Evolutionary conservation across 495 filamentous ascomycete species (phyloP), one percentile per base, ranked within the genome.

Genomic region (Trichoderma orchidacearum): DNA sequence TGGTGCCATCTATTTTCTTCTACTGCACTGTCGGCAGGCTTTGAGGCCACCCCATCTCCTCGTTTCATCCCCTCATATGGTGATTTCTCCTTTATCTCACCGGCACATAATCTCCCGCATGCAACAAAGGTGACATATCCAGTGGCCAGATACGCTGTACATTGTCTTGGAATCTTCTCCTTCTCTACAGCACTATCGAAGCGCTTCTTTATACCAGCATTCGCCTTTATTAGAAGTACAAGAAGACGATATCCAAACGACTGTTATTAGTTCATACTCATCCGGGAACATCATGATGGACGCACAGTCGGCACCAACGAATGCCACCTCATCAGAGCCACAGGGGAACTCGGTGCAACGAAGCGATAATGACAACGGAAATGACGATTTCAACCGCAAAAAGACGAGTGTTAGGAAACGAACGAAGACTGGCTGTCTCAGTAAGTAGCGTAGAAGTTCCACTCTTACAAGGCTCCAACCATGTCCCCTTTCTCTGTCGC

Each of bases 351-450:
- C 41, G 3, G 9, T 11, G 7, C 41, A 25, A 8, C 41, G 27
- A 17, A n/a, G n/a, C n/a, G n/a, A n/a, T n/a, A 48, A 48, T 48
- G 41, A 48, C 41, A 23, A 23, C 23, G 41, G 21, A 3, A 48
- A 48, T 8, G 41, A 48, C 21, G 41, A 48, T 6, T 18, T 13
- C 18, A 48, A 48, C 27, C 41, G 41, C 18, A 48, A 48, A 27
- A 48, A 48, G 41, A 48, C 41, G 15, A n/a, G 30, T 5, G 68
- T 68, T n/a, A 76, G 85, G 62, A 96, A 89, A 67, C 80, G 93
- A 63, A 96, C 93, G 35, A 98, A 98, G 72, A 96, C 93, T 1
- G 93, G 93, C 25, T 98, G 93, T 69, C 75, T 98, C 58, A 98
- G 88, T 93, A 80, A 65, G 87, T 80, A 58, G 45, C 38, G 17